Conservation (phyloP, 176 grass and related monocot genomes). For the Cenchrus purpureus region DNA sequence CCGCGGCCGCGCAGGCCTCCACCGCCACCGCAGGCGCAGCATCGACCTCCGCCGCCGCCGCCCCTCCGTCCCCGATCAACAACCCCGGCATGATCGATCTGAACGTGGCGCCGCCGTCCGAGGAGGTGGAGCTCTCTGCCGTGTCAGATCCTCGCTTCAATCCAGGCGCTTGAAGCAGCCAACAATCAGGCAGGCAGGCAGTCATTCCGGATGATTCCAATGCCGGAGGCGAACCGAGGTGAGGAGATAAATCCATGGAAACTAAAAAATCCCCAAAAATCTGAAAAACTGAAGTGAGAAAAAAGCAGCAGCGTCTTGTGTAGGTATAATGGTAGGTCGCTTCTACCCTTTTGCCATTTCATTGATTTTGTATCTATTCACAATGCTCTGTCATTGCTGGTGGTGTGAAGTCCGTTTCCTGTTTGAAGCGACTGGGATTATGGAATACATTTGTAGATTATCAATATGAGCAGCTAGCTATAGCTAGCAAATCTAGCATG, state of each 20-base stretch:
- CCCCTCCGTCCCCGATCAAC: conserved; percentile 20
- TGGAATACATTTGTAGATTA: conserved; percentile 4
- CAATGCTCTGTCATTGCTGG: conserved; percentile 13
- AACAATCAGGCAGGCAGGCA: not conserved
- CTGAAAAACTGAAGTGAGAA: not conserved
- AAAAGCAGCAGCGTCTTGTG: conserved; percentile 21
- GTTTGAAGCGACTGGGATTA: not conserved
- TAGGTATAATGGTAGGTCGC: conserved; percentile 22
- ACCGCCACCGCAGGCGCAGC: not conserved
- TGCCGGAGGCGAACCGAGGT: conserved; percentile 17
- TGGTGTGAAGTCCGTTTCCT: conserved; percentile 18
- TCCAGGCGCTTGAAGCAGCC: conserved; percentile 44
- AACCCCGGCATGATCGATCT: conserved; percentile 64
- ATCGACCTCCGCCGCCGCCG: not conserved
- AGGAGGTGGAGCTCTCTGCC: conserved; percentile 63
- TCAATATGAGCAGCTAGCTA: not conserved
- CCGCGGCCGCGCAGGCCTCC: conserved; percentile 20
- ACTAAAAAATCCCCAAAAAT: conserved; percentile 7
- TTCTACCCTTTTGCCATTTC: conserved; percentile 22
- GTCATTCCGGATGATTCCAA: conserved; percentile 1
- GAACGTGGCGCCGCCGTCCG: conserved; percentile 56
- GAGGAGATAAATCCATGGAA: conserved; percentile 30
- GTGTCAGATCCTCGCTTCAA: conserved; percentile 59
- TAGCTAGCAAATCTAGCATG: not conserved
- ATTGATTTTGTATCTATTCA: conserved; percentile 37